Base-by-base conservation (phyloP, 1,284 basidiomycete genomes). In the Tremellales sp. region DNA sequence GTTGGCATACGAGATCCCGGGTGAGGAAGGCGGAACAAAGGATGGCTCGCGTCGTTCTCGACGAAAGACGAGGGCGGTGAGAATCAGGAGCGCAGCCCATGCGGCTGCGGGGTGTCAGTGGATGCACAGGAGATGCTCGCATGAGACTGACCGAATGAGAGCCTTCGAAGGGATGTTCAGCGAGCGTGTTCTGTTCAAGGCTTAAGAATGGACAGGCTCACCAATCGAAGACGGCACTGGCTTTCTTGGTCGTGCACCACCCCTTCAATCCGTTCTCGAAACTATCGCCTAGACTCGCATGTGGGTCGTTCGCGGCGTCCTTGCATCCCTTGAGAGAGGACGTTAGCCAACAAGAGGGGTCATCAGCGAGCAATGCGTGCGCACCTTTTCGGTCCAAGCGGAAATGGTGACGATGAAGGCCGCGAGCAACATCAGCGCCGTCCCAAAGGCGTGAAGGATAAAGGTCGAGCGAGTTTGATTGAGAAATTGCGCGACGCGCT, bases 191-290 rank as follows among this genome's bases (percentile, higher is more conserved):
- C 79, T 25, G 9, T 39, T 75, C n/a, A 89, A n/a, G n/a, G n/a
- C n/a, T n/a, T n/a, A n/a, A n/a, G n/a, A n/a, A n/a, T n/a, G n/a
- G n/a, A n/a, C n/a, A n/a, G n/a, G n/a, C 51, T 42, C 31, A 69
- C 90, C 89, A 92, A 66, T 90, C 85, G 71, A 94, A 92, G 44
- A 91, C 80, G 6, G 81, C 80, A 0, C 79, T 86, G 3, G 90
- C 89, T 63, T 88, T 89, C 74, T 93, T 92, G 6, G 90, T 92
- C 53, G 77, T 81, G 70, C 90, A 94, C 85, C 86, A 93, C 1
- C 84, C 81, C 10, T 77, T 68, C 5, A 94, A 75, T 6, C 76
- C 86, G 10, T 77, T 76, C 58, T 79, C 79, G 69, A 84, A 94
- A 45, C 73, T 78, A 40, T 83, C 78, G 8, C 87, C 86, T n/a